phyloP scores from a whole-genome alignment of 2,329 filamentous ascomycete genomes.

The Fusarium beomiforme region DNA sequence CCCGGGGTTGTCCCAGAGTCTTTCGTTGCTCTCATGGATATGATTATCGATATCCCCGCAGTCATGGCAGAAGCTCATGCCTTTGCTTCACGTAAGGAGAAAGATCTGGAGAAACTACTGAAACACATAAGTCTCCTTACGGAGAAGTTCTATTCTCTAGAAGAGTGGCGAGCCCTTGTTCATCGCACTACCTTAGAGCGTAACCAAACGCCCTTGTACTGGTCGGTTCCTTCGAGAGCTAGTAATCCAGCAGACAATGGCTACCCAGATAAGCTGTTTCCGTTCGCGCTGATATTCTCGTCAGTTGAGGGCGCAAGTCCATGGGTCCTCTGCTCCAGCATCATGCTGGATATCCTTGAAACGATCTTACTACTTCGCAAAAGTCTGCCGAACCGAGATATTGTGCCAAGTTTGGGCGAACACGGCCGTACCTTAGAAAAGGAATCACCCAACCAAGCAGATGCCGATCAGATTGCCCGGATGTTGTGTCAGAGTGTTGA shows the following conservation, averaged over 20 bases:
- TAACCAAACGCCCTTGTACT: background rate
- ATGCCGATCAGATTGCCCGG: background rate
- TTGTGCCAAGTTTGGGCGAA: too few species aligned
- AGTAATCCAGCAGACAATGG: background rate
- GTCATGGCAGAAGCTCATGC: background rate
- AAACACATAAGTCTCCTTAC: background rate
- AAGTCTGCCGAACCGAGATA: accelerated
- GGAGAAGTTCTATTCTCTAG: background rate
- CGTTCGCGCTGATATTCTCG: background rate
- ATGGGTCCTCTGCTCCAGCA: background rate
- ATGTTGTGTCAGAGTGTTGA: constrained; percentile 7
- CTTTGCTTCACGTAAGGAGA: accelerated
- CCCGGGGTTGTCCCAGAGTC: background rate
- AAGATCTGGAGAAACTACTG: accelerated
- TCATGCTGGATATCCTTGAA: constrained; percentile 3
- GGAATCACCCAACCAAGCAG: background rate
- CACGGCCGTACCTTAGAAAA: too few species aligned
- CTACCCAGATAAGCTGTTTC: background rate
- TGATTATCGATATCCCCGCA: background rate
- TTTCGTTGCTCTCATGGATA: background rate
- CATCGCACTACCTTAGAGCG: accelerated
- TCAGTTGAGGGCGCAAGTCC: background rate
- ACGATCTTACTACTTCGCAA: background rate
- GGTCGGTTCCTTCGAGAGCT: background rate
- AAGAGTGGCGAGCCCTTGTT: background rate